These are phyloP conservation scores for Cylindrodendrum hubeiense DNA, from an alignment of 2,329 filamentous ascomycete genomes.

Conservation along the genomic window DNA sequence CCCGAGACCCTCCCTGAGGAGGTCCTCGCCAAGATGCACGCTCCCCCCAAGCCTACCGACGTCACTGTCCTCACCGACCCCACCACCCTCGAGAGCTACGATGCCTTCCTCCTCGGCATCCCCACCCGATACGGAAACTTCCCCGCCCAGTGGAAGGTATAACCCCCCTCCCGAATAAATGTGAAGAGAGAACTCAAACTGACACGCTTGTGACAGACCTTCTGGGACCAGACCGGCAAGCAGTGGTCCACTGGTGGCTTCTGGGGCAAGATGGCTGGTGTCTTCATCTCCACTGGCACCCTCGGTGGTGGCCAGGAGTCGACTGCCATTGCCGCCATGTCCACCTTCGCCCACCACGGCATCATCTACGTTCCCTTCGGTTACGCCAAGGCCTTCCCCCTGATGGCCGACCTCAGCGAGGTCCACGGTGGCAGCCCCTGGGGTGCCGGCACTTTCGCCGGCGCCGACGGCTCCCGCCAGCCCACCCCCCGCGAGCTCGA, in stretches of 20 bases:
- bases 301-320: conserved; percentile 93
- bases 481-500: conserved; percentile 81
- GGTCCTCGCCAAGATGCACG: conserved; percentile 91
- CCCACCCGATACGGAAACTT: conserved; percentile 98
- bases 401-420: conserved; percentile 79
- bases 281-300: conserved; percentile 91
- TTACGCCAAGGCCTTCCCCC: conserved; percentile 82
- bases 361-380: conserved; percentile 97
- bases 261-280: conserved; percentile 89
- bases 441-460: conserved; percentile 93
- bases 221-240: conserved; percentile 90
- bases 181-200: background rate
- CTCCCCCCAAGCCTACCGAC: conserved; percentile 78
- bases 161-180: conserved; percentile 5
- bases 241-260: conserved; percentile 85
- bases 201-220: conserved; percentile 57
- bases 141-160: conserved; percentile 90
- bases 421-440: conserved; percentile 89
- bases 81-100: conserved; percentile 76
- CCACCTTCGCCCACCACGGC: conserved; percentile 91
- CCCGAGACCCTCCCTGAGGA: conserved; percentile 88
- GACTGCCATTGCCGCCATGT: conserved; percentile 84
- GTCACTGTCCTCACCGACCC: conserved; percentile 74
- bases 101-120: conserved; percentile 92
- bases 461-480: conserved; percentile 84